Base-by-base conservation (phyloP, 208 protist species). In the Leishmania guyanensis region DNA sequence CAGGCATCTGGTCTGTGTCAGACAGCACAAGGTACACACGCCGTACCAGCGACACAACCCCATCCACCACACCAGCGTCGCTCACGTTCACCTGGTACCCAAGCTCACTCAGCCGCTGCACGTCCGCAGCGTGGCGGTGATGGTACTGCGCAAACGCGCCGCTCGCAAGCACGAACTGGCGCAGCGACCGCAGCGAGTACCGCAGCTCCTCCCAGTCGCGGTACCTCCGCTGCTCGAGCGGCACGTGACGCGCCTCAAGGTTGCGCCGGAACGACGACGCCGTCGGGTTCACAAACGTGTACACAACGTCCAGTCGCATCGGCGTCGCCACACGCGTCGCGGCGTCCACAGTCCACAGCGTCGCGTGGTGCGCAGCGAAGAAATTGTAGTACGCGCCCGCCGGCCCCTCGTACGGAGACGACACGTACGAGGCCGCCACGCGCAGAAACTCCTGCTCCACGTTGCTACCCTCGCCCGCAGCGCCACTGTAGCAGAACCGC, bases 201-300 rank as follows among this genome's bases (percentile, higher is more conserved):
- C 86, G 81, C 69, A 93, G 88, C 88, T 93, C 87, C 56, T 89
- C 86, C 88, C 87, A 93, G 85, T 92, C 87, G 53, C 79, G 77
- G 75, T 85, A 91, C 54, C 86, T 86, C 60, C 68, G 51, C 20
- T 66, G 56, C 75, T 81, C 75, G 56, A 77, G 79, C 2, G 71
- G 77, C 58, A 91, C 68, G 29, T 69, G 58, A 22, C 88, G 85
- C 66, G 69, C 75, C 53, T 78, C 62, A 66, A 88, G 71, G n/a
- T 89, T 56, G 17, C 64, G 43, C 66, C 54, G 29, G 62, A 91
- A 90, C 26, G 75, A 89, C 58, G 89, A 73, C 22, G 86, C 82
- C 5, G 70, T 79, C 22, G 84, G 80, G 73, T 93, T 91, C 81
- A 93, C 89, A 73, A 90, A 90, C 29, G 87, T 93, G 81, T 90